phyloP scores from a whole-genome alignment of 2,329 filamentous ascomycete genomes.

The Fusarium proliferatum region DNA sequence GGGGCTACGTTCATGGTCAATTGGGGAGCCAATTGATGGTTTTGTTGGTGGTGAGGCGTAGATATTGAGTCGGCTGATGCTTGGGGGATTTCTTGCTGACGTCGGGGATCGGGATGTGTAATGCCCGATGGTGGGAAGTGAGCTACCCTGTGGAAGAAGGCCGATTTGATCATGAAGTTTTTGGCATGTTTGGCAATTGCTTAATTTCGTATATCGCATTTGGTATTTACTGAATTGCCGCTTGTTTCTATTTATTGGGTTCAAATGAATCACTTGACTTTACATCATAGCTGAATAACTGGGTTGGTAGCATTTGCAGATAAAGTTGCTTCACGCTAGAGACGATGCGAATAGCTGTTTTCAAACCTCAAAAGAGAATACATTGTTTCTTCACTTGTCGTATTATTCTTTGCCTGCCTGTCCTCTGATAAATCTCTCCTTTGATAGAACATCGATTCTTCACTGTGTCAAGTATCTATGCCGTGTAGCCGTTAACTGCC shows the following conservation, averaged over 20 bases:
- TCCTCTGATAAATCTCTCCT: not conserved
- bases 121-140: constrained; percentile 17
- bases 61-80: constrained; percentile 41
- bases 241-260: not conserved
- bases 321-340: accelerated
- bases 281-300: not conserved
- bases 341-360: not conserved
- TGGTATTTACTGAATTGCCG: not conserved
- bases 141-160: not conserved
- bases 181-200: not conserved
- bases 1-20: constrained; percentile 55
- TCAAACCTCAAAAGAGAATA: not conserved
- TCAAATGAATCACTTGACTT: not conserved
- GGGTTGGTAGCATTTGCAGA: no score
- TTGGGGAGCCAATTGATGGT: constrained; percentile 17
- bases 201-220: not conserved
- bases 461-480: no score
- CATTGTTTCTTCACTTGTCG: not conserved
- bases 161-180: constrained; percentile 3
- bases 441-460: not conserved
- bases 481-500: not conserved
- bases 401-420: not conserved
- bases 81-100: constrained; percentile 40
- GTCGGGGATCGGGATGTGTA: constrained; percentile 41
- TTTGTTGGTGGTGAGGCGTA: constrained; percentile 20